These are phyloP conservation scores for Ilyonectria mors-panacis DNA, from an alignment of 2,329 filamentous ascomycete genomes.

Conservation along the genomic window DNA sequence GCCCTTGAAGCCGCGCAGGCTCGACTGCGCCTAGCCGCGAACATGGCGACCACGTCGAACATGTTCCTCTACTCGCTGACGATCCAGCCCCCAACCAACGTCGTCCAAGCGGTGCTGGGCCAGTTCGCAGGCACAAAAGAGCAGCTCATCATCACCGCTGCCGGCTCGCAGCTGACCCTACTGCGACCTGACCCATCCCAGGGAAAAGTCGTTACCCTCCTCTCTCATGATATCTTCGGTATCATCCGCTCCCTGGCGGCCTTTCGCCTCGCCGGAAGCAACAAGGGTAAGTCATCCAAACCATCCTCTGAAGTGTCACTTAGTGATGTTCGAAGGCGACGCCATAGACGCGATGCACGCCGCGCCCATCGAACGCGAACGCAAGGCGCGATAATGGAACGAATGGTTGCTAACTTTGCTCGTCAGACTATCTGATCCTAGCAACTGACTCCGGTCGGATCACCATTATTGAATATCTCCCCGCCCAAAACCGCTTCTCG, in stretches of 20 bases:
- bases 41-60: slow-evolving; percentile 97
- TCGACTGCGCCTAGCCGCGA: slow-evolving; percentile 64
- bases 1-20: slow-evolving; percentile 63
- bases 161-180: slow-evolving; percentile 90
- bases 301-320: slow-evolving; percentile 67
- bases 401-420: slow-evolving; percentile 46
- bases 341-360: slow-evolving; percentile 41
- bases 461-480: slow-evolving; percentile 92
- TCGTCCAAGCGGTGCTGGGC: slow-evolving; percentile 91
- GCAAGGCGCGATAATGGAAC: slow-evolving; percentile 47
- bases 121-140: slow-evolving; percentile 97
- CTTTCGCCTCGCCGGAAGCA: slow-evolving; percentile 93
- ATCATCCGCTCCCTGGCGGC: slow-evolving; percentile 92
- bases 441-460: slow-evolving; percentile 97
- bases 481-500: slow-evolving; percentile 87
- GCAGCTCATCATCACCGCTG: slow-evolving; percentile 96
- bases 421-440: slow-evolving; percentile 92
- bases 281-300: slow-evolving; percentile 83
- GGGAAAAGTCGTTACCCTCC: slow-evolving; percentile 87
- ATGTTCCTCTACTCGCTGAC: slow-evolving; percentile 99
- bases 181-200: slow-evolving; percentile 88
- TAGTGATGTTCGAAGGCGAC: slow-evolving; percentile 72
- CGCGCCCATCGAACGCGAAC: slow-evolving; percentile 33
- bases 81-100: slow-evolving; percentile 90
- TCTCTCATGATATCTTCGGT: slow-evolving; percentile 95